Percentiles rank a stretch among this genome's conserved stretches.
Evolutionary conservation across 2,329 filamentous ascomycete species (phyloP).

Genomic region (Tolypocladium tropicale): DNA sequence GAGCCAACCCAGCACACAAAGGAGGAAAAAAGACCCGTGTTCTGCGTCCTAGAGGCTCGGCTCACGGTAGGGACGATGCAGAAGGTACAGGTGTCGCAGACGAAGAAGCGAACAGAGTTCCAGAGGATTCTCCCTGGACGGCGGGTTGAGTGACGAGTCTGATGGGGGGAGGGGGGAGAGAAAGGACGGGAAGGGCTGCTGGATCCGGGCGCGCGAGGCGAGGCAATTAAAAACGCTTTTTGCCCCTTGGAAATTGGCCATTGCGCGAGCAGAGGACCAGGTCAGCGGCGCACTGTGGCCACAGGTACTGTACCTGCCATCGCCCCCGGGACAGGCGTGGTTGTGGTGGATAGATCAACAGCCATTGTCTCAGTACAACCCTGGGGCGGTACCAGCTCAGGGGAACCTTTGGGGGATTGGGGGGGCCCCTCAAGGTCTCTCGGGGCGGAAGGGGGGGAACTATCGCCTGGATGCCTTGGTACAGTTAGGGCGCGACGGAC

Average conservation of each 20-base stretch:
- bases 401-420: too few relatives aligned
- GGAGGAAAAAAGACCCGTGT: constrained; percentile 17
- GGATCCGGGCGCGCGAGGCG: constrained; percentile 11
- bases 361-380: neutral
- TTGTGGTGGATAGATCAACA: neutral
- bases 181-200: neutral
- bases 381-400: neutral
- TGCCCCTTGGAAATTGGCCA: constrained; percentile 16
- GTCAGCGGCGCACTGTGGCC: constrained; percentile 4
- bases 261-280: constrained; percentile 1
- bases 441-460: too few relatives aligned
- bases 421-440: too few relatives aligned
- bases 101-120: constrained; percentile 2
- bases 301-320: neutral
- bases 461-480: too few relatives aligned
- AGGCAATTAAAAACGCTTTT: constrained; percentile 19
- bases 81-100: constrained; percentile 4
- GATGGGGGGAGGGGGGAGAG: constrained; percentile 1
- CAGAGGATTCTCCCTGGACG: neutral
- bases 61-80: constrained; percentile 1
- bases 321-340: neutral
- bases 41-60: constrained; percentile 4
- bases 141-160: neutral
- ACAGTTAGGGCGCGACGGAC: neutral
- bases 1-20: constrained; percentile 5